These are phyloP conservation scores for Protostelium mycophagum DNA, from an alignment of 78 protist genomes.

Conservation along the genomic window DNA sequence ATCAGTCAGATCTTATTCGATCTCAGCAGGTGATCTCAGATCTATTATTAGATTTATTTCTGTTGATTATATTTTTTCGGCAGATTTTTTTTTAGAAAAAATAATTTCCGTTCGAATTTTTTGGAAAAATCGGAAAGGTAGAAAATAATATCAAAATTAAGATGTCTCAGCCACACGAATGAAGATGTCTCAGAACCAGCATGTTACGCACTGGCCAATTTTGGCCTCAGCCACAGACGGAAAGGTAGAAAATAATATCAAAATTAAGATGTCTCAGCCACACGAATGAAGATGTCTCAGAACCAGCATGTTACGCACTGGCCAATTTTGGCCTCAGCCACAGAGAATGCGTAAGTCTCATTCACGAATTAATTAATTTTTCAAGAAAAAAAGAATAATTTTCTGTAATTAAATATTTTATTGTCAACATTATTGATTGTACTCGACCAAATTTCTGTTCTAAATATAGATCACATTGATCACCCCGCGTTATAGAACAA, in stretches of 20 bases:
- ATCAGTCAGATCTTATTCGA: background rate
- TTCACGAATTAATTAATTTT: background rate
- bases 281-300: slow-evolving; percentile 6
- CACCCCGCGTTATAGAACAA: too few species aligned
- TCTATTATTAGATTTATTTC: background rate
- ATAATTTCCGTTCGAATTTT: too few species aligned
- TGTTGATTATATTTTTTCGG: background rate
- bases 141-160: too few species aligned
- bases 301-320: slow-evolving; percentile 34
- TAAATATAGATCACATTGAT: too few species aligned
- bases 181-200: slow-evolving; percentile 23
- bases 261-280: background rate
- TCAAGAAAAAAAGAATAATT: background rate
- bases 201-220: slow-evolving; percentile 38
- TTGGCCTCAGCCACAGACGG: slow-evolving; percentile 49
- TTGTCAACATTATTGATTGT: too few species aligned
- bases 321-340: slow-evolving; percentile 49
- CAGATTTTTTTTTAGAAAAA: too few species aligned
- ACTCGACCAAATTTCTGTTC: too few species aligned
- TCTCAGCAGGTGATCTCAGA: background rate
- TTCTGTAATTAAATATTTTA: background rate
- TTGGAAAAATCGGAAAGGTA: too few species aligned
- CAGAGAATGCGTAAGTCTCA: background rate
- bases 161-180: too few species aligned
- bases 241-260: too few species aligned